A percentile compares a stretch with the other conserved stretches of the same genome.
phyloP scores from a whole-genome alignment of 2,329 filamentous ascomycete genomes.

The Penicillium sp. region DNA sequence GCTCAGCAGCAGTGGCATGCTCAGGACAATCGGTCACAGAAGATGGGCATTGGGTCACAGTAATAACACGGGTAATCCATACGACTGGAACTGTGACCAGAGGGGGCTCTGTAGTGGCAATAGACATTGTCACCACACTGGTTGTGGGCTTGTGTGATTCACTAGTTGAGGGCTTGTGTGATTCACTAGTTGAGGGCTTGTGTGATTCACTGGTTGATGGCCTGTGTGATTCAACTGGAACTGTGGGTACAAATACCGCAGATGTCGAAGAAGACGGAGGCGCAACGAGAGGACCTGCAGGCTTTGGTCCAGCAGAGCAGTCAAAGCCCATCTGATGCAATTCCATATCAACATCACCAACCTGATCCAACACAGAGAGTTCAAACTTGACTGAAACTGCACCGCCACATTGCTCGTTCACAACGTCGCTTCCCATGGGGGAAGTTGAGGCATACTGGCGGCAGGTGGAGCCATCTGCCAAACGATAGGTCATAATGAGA shows the following conservation, averaged over 20 bases:
- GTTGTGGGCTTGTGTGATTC: neutral
- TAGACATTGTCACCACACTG: neutral
- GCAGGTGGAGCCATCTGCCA: slow-evolving; percentile 78
- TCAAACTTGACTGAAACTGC: slow-evolving; percentile 74
- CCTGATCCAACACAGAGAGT: slow-evolving; percentile 56
- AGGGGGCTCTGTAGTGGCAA: neutral
- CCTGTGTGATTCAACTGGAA: neutral
- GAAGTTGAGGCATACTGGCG: slow-evolving; percentile 72
- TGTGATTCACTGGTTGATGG: neutral
- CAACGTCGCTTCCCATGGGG: slow-evolving; percentile 64
- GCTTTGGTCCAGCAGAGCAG: slow-evolving; percentile 17
- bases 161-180: neutral
- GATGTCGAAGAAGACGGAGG: neutral
- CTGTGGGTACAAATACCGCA: neutral
- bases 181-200: neutral
- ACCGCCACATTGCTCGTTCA: slow-evolving; percentile 88
- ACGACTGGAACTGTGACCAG: slow-evolving; percentile 25
- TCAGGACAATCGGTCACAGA: slow-evolving; percentile 51
- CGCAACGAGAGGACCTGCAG: neutral
- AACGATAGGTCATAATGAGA: slow-evolving; percentile 80
- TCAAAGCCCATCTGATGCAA: slow-evolving; percentile 29
- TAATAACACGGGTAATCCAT: slow-evolving; percentile 31
- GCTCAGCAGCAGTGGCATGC: slow-evolving; percentile 40
- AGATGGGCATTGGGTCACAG: slow-evolving; percentile 39
- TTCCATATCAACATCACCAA: slow-evolving; percentile 67